Evolutionary conservation across 2,329 filamentous ascomycete genomes (phyloP).

Genomic region (Fusarium poae): DNA sequence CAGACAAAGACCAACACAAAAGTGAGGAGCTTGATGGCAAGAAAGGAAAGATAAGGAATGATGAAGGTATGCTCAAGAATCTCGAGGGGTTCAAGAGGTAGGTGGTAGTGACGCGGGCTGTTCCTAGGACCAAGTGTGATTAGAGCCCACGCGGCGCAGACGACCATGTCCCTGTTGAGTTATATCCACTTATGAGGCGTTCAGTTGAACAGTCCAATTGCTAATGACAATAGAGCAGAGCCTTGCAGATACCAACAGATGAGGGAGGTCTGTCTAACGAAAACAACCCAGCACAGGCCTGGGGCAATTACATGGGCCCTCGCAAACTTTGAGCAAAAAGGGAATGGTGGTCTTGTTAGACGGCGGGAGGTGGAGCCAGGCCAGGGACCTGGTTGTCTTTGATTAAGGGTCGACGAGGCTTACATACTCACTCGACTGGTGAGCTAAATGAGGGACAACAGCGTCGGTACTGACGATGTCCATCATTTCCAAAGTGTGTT

Average conservation of each 20-base stretch:
- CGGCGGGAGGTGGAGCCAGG: slow-evolving; percentile 47
- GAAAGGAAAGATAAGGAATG: slow-evolving; percentile 37
- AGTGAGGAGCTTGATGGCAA: slow-evolving; percentile 16
- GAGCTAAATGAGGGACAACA: slow-evolving; percentile 38
- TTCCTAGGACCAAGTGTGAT: slow-evolving; percentile 42
- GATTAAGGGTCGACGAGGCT: slow-evolving; percentile 52
- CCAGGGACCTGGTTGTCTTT: slow-evolving; percentile 47
- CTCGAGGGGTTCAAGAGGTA: slow-evolving; percentile 38
- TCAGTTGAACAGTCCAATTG: slow-evolving; percentile 41
- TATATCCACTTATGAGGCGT: slow-evolving; percentile 45
- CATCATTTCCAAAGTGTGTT: not conserved
- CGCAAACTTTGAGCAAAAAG: slow-evolving; percentile 34
- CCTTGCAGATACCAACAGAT: slow-evolving; percentile 43
- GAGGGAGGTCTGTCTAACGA: slow-evolving; percentile 30
- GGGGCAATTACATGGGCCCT: slow-evolving; percentile 33
- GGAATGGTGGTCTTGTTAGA: slow-evolving; percentile 39
- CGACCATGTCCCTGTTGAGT: slow-evolving; percentile 41
- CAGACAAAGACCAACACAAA: slow-evolving; percentile 37
- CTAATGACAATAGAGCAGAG: slow-evolving; percentile 39
- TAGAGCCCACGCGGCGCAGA: slow-evolving; percentile 46
- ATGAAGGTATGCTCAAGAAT: slow-evolving; percentile 30
- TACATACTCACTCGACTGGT: slow-evolving; percentile 38
- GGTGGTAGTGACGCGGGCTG: slow-evolving; percentile 38
- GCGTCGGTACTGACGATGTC: slow-evolving; percentile 20
- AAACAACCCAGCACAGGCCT: slow-evolving; percentile 33